Conservation (phyloP, 106 monocot species). For the Platanthera guangdongensis region DNA sequence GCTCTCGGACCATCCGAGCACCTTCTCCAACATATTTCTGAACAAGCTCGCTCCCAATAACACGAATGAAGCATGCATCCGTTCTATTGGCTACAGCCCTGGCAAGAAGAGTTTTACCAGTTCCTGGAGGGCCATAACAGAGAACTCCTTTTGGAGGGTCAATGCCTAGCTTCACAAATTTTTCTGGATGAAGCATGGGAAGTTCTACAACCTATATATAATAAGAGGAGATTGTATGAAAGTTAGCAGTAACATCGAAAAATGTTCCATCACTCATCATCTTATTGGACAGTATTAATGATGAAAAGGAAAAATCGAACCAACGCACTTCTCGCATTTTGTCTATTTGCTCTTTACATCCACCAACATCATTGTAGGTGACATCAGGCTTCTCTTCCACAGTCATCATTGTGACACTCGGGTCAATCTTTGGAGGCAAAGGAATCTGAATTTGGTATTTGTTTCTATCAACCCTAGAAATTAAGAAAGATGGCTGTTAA, state of each 20-base stretch:
- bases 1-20: constrained; percentile 96
- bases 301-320: background rate
- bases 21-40: constrained; percentile 98
- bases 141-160: constrained; percentile 97
- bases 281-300: too few species aligned
- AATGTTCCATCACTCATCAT: too few species aligned
- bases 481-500: background rate
- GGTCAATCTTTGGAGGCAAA: constrained; percentile 98
- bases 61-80: constrained; percentile 94
- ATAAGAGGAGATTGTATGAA: too few species aligned
- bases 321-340: constrained; percentile 86
- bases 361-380: constrained; percentile 98
- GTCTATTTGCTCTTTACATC: constrained; percentile 97
- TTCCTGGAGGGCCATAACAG: constrained; percentile 96
- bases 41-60: constrained; percentile 97
- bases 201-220: constrained; percentile 75
- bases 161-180: constrained; percentile 99
- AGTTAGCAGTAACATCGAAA: too few species aligned
- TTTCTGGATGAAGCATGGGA: constrained; percentile 99
- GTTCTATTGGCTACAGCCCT: constrained; percentile 96
- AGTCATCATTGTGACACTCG: constrained; percentile 99
- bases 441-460: constrained; percentile 99
- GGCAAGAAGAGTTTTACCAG: constrained; percentile 91
- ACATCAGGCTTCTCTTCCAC: constrained; percentile 99
- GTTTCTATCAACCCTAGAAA: constrained; percentile 87